Evolutionary conservation across 2,329 filamentous ascomycete species (phyloP), one percentile per base, ranked within the genome.

Genomic region (Xylariaceae sp.): DNA sequence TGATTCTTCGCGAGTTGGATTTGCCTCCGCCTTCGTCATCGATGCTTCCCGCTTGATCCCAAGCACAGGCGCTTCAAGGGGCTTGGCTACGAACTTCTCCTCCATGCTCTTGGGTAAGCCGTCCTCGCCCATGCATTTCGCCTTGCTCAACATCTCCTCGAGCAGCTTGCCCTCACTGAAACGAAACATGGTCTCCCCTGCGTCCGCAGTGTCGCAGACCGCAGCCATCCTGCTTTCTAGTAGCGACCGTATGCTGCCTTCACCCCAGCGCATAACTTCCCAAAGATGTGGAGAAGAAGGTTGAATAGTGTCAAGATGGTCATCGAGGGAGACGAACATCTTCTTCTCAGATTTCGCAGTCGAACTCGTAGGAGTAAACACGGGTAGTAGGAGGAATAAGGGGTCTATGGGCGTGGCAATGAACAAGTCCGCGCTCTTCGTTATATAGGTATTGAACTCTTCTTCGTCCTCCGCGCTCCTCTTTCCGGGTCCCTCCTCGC

Each of bases 21-120:
- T 15, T 2, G 16, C 26, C 4, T 42, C 36, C 3, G 33, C 34
- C 4, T 46, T 44, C 31, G 50, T 42, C 81, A 17, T 17, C 18
- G 33, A 18, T 3, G 18, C 18, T 9, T 11, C 75, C 34, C 79
- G 73, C 55, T 75, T 83, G 31, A 89, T 72, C 24, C 79, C 79
- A 52, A 87, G 68, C 33, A 95, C 70, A 0, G 93, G 91, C 4
- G 82, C 77, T 52, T 93, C 86, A 4, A 98, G 70, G 2, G 78
- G 77, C 55, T 84, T 84, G 38, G 74, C 78, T 8, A 98, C 80
- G 53, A 95, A 94, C 32, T 79, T 83, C 35, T 93, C 86, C 59
- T 96, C 91, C 73, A 98, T 77, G 53, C 85, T 95, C 6, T 71
- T 66, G 2, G 93, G 89, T 9, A 97, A 66, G 89, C 9, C 97